Evolutionary conservation across 805 yeast species (phyloP).

Genomic region (Ogataea sp.): DNA sequence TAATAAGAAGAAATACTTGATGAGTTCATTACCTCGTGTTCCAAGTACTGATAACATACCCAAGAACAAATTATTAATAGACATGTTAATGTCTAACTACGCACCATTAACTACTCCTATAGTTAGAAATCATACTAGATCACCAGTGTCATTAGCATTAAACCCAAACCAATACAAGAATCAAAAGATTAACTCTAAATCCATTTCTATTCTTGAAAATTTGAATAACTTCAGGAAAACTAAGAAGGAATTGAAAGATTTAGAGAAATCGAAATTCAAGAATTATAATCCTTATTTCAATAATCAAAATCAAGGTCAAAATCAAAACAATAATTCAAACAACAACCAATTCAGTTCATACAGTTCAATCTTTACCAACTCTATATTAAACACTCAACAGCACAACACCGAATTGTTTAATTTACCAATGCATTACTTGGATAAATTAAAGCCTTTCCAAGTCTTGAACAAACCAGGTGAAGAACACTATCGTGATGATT

Average conservation of each 20-base stretch:
- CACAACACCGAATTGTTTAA: constrained; percentile 25
- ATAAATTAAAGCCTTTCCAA: constrained; percentile 15
- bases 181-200: constrained; percentile 1
- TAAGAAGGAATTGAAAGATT: constrained; percentile 7
- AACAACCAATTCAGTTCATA: constrained; percentile 20
- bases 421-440: constrained; percentile 21
- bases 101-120: constrained; percentile 23
- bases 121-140: constrained; percentile 18
- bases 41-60: constrained; percentile 24
- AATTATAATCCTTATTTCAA: constrained; percentile 23
- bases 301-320: constrained; percentile 8
- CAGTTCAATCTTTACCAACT: constrained; percentile 22
- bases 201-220: constrained; percentile 18
- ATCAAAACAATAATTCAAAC: constrained; percentile 2
- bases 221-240: constrained; percentile 17
- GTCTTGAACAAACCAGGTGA: constrained; percentile 20
- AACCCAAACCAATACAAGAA: constrained; percentile 14
- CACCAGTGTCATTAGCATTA: constrained; percentile 11
- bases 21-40: constrained; percentile 24
- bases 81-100: constrained; percentile 20
- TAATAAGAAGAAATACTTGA: constrained; percentile 14
- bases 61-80: constrained; percentile 18
- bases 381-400: constrained; percentile 25
- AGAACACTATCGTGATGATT: constrained; percentile 24
- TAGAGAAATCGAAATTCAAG: constrained; percentile 1